Evolutionary conservation across 805 yeast genomes (phyloP).

Genomic region (Barnettozyma populi): DNA sequence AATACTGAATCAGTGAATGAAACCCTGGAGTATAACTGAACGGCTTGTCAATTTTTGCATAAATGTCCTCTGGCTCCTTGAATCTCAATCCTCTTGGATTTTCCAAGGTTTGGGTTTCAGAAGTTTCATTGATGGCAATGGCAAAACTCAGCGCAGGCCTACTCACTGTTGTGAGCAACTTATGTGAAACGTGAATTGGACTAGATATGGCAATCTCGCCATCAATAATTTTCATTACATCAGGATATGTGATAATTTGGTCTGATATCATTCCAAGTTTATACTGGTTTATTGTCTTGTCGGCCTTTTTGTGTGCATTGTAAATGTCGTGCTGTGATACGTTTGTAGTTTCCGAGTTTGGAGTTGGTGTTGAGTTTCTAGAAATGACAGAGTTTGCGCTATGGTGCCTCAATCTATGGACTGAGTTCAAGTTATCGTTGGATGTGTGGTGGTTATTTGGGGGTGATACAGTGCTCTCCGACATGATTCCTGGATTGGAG

Average conservation of each 20-base stretch:
- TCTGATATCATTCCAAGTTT: slow-evolving; percentile 48
- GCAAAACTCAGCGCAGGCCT: slow-evolving; percentile 22
- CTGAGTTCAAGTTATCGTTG: not conserved
- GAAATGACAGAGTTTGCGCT: slow-evolving; percentile 8
- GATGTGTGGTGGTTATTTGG: slow-evolving; percentile 1
- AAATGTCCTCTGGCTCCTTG: slow-evolving; percentile 73
- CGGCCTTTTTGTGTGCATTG: slow-evolving; percentile 40
- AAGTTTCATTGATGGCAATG: slow-evolving; percentile 24
- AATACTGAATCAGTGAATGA: slow-evolving; percentile 71
- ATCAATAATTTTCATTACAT: slow-evolving; percentile 36
- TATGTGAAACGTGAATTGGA: not conserved
- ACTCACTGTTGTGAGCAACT: not conserved
- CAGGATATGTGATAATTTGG: slow-evolving; percentile 48
- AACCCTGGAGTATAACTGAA: slow-evolving; percentile 89
- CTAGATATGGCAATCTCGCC: slow-evolving; percentile 9
- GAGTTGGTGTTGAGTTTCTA: slow-evolving; percentile 17
- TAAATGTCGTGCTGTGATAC: slow-evolving; percentile 20
- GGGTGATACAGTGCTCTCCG: slow-evolving; percentile 14
- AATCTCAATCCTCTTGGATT: slow-evolving; percentile 36
- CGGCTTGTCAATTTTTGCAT: slow-evolving; percentile 67
- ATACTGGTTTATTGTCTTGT: slow-evolving; percentile 60
- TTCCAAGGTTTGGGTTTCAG: slow-evolving; percentile 5
- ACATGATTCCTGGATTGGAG: not conserved
- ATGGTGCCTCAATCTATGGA: slow-evolving; percentile 5
- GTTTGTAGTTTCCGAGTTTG: slow-evolving; percentile 10